Percentiles rank a stretch among this genome's conserved stretches.
These are phyloP conservation scores for Dendrobium catenatum DNA, from an alignment of 106 monocot genomes.

Conservation along the genomic window DNA sequence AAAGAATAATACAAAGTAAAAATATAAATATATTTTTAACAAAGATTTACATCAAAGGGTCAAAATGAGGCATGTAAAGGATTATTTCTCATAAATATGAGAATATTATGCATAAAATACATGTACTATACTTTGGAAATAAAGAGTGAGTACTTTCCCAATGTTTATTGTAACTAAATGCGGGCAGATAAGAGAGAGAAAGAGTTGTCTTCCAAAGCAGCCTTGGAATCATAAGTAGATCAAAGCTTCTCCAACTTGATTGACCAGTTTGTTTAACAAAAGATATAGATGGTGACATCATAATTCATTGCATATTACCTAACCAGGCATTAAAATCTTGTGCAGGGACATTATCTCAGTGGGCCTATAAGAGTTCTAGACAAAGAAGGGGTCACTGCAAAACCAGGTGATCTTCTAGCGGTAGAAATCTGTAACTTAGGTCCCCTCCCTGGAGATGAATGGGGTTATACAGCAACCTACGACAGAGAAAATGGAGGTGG, in stretches of 20 bases:
- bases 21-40: too few species aligned
- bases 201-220: background rate
- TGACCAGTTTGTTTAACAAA: background rate
- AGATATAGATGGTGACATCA: too few species aligned
- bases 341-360: conserved; percentile 77
- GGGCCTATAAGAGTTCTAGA: conserved; percentile 63
- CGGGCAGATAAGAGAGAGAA: too few species aligned
- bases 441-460: conserved; percentile 84
- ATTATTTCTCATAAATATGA: too few species aligned
- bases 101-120: too few species aligned
- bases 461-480: conserved; percentile 83
- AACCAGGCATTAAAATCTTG: conserved; percentile 1
- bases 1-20: too few species aligned
- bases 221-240: background rate
- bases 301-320: background rate
- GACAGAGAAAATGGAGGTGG: conserved; percentile 92
- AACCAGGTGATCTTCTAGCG: conserved; percentile 73
- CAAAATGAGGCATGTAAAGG: too few species aligned
- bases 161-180: too few species aligned
- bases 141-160: too few species aligned
- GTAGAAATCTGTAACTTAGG: conserved; percentile 88
- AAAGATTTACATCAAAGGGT: too few species aligned
- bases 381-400: conserved; percentile 52
- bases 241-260: background rate
- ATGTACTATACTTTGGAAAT: too few species aligned